Percentiles rank a stretch among this genome's conserved stretches.
Evolutionary conservation across 768 basidiomycete genomes (phyloP).

Genomic region (Auricularia auricula-judae): DNA sequence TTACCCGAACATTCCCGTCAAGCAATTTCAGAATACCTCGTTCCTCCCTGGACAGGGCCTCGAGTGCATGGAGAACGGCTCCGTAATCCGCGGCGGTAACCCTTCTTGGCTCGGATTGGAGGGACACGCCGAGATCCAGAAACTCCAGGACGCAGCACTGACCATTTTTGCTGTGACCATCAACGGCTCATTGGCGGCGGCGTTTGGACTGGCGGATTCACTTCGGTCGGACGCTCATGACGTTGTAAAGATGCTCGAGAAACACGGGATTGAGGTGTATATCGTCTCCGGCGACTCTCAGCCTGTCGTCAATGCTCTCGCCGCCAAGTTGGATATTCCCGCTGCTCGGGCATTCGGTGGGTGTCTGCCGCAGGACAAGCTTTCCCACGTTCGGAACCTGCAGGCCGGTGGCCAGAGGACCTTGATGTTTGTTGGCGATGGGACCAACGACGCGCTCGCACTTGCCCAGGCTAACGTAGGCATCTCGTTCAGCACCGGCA

Average conservation of each 20-base stretch:
- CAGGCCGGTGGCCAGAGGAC: background rate
- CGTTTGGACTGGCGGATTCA: slow-evolving; percentile 6
- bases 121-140: slow-evolving; percentile 17
- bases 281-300: background rate
- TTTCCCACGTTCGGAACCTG: background rate
- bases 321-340: background rate
- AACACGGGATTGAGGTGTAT: background rate
- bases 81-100: slow-evolving; percentile 20
- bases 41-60: slow-evolving; percentile 16
- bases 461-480: slow-evolving; percentile 6
- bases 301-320: background rate
- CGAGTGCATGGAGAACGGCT: background rate
- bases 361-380: background rate
- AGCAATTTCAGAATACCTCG: slow-evolving; percentile 12
- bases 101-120: slow-evolving; percentile 22
- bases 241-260: slow-evolving; percentile 1
- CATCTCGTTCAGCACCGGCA: background rate
- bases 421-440: slow-evolving; percentile 5
- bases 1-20: background rate
- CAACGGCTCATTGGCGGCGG: slow-evolving; percentile 2
- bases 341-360: background rate
- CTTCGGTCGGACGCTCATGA: slow-evolving; percentile 2
- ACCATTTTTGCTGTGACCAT: slow-evolving; percentile 8
- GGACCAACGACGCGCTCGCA: slow-evolving; percentile 7
- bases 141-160: background rate